These are phyloP conservation scores for Chlorokybus atmophyticus DNA, from an alignment of 139 green algal genomes.

Conservation along the genomic window DNA sequence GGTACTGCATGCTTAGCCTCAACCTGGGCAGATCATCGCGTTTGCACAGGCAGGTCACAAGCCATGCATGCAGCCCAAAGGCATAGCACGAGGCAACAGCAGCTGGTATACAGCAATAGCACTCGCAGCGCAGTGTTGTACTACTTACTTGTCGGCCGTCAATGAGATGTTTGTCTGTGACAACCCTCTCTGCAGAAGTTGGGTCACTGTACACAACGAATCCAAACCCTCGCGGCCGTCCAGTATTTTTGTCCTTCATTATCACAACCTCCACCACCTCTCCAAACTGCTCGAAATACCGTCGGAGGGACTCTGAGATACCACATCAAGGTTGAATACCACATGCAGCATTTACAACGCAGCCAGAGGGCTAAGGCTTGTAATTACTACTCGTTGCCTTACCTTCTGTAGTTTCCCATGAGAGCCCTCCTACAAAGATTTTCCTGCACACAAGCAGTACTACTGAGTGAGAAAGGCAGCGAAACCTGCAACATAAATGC, in stretches of 20 bases:
- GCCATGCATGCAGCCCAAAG: no score
- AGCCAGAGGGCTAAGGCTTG: neutral
- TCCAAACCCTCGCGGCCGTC: constrained; percentile 81
- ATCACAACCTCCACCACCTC: constrained; percentile 71
- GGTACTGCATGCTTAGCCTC: constrained; percentile 89
- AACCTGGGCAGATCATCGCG: no score
- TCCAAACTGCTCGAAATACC: constrained; percentile 71
- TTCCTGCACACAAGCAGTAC: no score
- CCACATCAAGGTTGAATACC: neutral
- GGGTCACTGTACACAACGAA: constrained; percentile 88
- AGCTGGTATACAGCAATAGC: no score
- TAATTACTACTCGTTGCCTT: constrained; percentile 3
- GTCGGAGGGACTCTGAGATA: neutral
- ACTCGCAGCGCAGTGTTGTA: no score
- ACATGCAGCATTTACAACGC: neutral
- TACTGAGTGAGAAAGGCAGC: no score
- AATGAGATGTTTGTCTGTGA: constrained; percentile 73
- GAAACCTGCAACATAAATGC: no score
- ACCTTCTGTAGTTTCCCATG: constrained; percentile 36
- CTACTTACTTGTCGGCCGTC: constrained; percentile 53
- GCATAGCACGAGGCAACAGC: no score
- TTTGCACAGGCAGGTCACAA: no score
- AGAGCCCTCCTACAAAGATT: constrained; percentile 34
- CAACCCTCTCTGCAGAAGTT: constrained; percentile 75
- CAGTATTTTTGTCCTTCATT: constrained; percentile 89